Evolutionary conservation across 768 basidiomycete species (phyloP).

Genomic region (Mycena galopus): DNA sequence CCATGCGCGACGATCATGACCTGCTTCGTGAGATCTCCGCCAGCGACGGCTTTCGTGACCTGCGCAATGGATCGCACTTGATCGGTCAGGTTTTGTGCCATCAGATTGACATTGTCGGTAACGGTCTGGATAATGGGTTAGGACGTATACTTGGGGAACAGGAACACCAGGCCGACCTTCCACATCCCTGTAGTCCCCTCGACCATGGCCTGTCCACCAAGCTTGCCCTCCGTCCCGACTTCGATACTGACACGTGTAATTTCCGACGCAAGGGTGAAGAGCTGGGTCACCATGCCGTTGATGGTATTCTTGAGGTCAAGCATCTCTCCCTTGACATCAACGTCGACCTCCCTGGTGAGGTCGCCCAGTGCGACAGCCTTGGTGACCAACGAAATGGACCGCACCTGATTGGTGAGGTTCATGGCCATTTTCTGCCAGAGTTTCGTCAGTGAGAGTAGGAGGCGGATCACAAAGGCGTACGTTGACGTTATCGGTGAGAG

Average conservation of each 20-base stretch:
- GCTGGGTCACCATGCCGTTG: conserved; percentile 88
- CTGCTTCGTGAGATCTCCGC: conserved; percentile 93
- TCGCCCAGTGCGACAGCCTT: conserved; percentile 83
- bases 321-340: conserved; percentile 88
- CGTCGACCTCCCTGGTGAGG: conserved; percentile 77
- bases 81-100: conserved; percentile 92
- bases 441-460: conserved; percentile 69
- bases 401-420: conserved; percentile 79
- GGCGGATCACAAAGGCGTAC: conserved; percentile 68
- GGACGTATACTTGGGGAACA: background rate
- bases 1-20: conserved; percentile 93
- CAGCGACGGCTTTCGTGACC: conserved; percentile 95
- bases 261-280: conserved; percentile 81
- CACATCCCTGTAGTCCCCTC: conserved; percentile 86
- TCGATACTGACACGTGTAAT: conserved; percentile 95
- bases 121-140: conserved; percentile 51
- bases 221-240: conserved; percentile 92
- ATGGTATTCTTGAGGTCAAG: conserved; percentile 87
- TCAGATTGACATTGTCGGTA: conserved; percentile 88
- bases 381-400: conserved; percentile 84
- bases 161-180: conserved; percentile 67
- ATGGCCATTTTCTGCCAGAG: conserved; percentile 72
- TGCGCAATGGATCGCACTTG: conserved; percentile 90
- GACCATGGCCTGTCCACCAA: conserved; percentile 88
- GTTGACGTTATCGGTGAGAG: conserved; percentile 70